A percentile compares a stretch with the other conserved stretches of the same genome.
These are phyloP conservation scores for Serendipita sp. DNA, from an alignment of 768 basidiomycete species.

Conservation along the genomic window DNA sequence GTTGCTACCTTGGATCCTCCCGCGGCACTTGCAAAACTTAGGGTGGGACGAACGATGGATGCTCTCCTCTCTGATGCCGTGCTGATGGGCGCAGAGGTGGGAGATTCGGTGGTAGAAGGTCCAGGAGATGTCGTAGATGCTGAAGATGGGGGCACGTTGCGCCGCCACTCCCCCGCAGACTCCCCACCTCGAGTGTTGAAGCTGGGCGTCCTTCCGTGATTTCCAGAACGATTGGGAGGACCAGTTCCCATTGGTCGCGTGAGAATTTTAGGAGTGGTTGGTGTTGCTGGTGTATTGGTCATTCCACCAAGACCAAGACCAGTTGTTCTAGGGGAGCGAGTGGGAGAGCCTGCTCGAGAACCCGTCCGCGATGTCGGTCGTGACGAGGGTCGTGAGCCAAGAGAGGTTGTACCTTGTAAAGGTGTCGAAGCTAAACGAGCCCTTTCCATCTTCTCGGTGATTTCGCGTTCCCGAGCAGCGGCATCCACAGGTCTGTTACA, in stretches of 20 bases:
- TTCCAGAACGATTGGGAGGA: not conserved
- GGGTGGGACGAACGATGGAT: conserved; percentile 46
- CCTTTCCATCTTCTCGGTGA: conserved; percentile 55
- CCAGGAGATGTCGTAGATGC: conserved; percentile 14
- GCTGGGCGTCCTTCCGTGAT: conserved; percentile 32
- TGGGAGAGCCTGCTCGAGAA: not conserved
- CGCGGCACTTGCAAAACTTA: conserved; percentile 74
- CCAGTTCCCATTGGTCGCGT: not conserved
- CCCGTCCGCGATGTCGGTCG: not conserved
- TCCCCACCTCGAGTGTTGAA: conserved; percentile 17
- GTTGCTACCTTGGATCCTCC: not conserved
- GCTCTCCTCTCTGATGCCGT: conserved; percentile 13
- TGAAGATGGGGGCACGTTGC: conserved; percentile 21
- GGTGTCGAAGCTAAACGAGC: conserved; percentile 21
- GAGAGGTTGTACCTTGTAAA: conserved; percentile 21
- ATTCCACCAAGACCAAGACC: not conserved
- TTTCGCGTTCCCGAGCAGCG: conserved; percentile 54
- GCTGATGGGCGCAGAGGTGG: conserved; percentile 9
- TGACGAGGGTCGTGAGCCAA: conserved; percentile 7
- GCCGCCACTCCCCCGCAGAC: conserved; percentile 22
- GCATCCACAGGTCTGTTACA: conserved; percentile 65
- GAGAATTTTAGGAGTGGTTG: not conserved
- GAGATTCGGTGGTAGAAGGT: conserved; percentile 9
- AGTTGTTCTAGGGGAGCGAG: not conserved
- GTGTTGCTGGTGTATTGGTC: conserved; percentile 19